A percentile compares a stretch with the other conserved stretches of the same genome.
Evolutionary conservation across 148 eudicot species (phyloP).

Genomic region (Camellia japonica): DNA sequence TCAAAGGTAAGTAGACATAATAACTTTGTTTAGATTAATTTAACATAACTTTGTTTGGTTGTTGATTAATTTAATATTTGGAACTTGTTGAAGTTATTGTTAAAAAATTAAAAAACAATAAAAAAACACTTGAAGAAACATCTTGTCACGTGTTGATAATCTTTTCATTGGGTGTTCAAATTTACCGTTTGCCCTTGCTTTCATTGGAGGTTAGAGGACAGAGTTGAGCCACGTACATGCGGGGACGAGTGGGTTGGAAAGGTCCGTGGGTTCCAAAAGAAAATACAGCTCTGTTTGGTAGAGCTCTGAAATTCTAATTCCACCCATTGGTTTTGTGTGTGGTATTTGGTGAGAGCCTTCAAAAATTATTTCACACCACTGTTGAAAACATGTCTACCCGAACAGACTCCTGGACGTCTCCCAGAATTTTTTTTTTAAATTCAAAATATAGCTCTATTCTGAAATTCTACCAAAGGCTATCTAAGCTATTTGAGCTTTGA

Average conservation of each 20-base stretch:
- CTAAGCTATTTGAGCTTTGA: not conserved
- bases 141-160: slow-evolving; percentile 1
- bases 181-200: slow-evolving; percentile 20
- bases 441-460: too few relatives aligned
- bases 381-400: too few relatives aligned
- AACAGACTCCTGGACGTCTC: too few relatives aligned
- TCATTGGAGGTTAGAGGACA: slow-evolving; percentile 27
- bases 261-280: slow-evolving; percentile 15
- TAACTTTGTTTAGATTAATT: not conserved
- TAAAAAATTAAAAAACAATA: not conserved
- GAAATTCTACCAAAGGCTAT: too few relatives aligned
- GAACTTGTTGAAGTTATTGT: not conserved
- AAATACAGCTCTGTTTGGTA: not conserved
- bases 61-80: not conserved
- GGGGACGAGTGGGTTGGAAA: slow-evolving; percentile 23
- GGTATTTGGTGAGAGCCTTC: too few relatives aligned
- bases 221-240: slow-evolving; percentile 51
- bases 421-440: too few relatives aligned
- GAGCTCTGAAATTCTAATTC: too few relatives aligned
- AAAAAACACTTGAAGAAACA: not conserved
- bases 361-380: too few relatives aligned
- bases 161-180: not conserved
- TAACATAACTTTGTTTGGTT: not conserved
- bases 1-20: not conserved
- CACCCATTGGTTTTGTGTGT: too few relatives aligned